phyloP scores from a whole-genome alignment of 176 grass and related monocot species.

The Dendrocalamus sinicus region DNA sequence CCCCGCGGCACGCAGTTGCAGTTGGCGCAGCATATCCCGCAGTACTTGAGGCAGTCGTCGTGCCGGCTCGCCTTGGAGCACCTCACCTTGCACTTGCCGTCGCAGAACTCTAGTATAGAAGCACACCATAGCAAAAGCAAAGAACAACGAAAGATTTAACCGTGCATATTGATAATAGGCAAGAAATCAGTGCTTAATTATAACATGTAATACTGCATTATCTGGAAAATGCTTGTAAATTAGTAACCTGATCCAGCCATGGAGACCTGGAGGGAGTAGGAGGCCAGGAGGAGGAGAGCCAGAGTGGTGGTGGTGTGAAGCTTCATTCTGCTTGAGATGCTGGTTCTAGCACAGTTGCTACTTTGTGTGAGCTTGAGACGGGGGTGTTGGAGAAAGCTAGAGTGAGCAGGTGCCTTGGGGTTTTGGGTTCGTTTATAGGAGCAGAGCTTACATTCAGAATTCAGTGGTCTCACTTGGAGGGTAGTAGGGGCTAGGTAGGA shows the following conservation, averaged over 20 bases:
- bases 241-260: constrained; percentile 65
- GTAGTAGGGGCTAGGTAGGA: constrained; percentile 12
- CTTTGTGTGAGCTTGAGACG: background rate
- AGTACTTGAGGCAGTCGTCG: constrained; percentile 94
- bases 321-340: constrained; percentile 51
- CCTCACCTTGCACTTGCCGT: constrained; percentile 75
- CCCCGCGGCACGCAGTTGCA: constrained; percentile 91
- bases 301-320: constrained; percentile 20
- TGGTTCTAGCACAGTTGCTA: background rate
- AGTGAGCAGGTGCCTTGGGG: background rate
- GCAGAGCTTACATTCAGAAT: background rate
- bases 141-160: background rate
- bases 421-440: constrained; percentile 55
- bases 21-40: constrained; percentile 73
- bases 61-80: constrained; percentile 87
- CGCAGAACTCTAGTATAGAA: constrained; percentile 55
- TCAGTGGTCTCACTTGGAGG: background rate
- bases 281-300: constrained; percentile 51
- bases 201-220: background rate
- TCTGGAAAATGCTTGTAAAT: background rate
- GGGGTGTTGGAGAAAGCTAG: background rate
- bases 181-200: background rate
- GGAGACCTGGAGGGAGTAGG: constrained; percentile 47
- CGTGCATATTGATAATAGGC: background rate
- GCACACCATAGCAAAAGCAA: background rate